Evolutionary conservation across 805 yeast species (phyloP).

Genomic region (Lipomyces kockii): DNA sequence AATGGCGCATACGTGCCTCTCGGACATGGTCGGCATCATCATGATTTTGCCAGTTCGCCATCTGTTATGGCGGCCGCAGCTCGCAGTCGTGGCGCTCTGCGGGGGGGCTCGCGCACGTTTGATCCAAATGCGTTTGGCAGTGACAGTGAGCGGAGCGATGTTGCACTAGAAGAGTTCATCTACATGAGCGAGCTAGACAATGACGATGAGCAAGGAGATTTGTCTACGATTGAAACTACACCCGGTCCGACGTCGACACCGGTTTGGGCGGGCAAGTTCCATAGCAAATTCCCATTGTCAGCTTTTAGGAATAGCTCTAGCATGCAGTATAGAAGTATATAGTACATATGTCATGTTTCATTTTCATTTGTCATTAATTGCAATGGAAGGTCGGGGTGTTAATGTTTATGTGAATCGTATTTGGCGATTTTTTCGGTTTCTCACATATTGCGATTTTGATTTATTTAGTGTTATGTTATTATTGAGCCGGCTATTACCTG

Average conservation of each 20-base stretch:
- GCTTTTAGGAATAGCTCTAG: conserved; percentile 85
- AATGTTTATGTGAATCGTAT: conserved; percentile 5
- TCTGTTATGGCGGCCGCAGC: conserved; percentile 33
- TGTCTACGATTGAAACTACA: conserved; percentile 12
- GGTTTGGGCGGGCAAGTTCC: conserved; percentile 45
- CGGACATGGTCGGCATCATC: not conserved
- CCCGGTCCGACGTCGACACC: conserved; percentile 43
- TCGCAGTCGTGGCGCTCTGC: conserved; percentile 30
- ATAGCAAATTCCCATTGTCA: conserved; percentile 73
- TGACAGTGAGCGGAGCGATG: conserved; percentile 48
- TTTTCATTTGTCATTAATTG: conserved; percentile 5
- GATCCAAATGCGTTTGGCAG: conserved; percentile 38
- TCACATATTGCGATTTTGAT: not conserved
- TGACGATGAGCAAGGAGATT: conserved; percentile 59
- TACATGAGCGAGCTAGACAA: conserved; percentile 88
- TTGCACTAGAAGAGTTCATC: conserved; percentile 76
- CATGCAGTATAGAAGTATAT: conserved; percentile 33
- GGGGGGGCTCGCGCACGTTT: conserved; percentile 9
- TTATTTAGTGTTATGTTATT: not conserved
- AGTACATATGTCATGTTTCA: conserved; percentile 6
- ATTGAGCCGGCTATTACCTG: not conserved
- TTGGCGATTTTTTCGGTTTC: conserved; percentile 6
- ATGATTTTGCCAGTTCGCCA: conserved; percentile 22
- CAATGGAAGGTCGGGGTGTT: conserved; percentile 6
- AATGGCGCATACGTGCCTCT: not conserved